Percentiles rank a stretch among this genome's conserved stretches.
Evolutionary conservation across 441 rosid species (phyloP).

Genomic region (Hura crepitans): DNA sequence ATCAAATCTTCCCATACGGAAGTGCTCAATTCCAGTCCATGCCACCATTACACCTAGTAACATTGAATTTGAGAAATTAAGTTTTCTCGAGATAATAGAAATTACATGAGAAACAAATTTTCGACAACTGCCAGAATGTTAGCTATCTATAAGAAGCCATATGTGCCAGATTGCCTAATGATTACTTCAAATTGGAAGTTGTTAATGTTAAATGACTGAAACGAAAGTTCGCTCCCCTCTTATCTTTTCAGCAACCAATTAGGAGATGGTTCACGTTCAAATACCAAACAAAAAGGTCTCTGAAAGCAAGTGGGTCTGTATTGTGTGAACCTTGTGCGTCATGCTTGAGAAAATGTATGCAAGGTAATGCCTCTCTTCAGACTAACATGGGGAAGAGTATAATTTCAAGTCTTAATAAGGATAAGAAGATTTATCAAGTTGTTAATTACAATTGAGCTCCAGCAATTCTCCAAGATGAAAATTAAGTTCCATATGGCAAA

Average conservation of each 20-base stretch:
- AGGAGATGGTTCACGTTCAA: no score
- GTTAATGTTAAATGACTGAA: background rate
- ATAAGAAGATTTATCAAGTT: no score
- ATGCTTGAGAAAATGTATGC: no score
- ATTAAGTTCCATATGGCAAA: no score
- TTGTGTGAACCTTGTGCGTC: no score
- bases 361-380: no score
- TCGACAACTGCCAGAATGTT: background rate
- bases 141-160: background rate
- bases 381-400: no score
- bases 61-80: slow-evolving; percentile 21
- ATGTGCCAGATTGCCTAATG: background rate
- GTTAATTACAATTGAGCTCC: no score
- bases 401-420: no score
- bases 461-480: no score
- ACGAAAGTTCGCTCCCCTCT: background rate
- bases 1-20: slow-evolving; percentile 78
- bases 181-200: background rate
- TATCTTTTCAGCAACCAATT: background rate
- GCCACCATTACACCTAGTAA: slow-evolving; percentile 88
- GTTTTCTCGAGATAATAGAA: background rate
- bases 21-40: slow-evolving; percentile 97
- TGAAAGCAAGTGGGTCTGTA: no score
- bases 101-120: background rate
- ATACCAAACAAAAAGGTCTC: no score